These are phyloP conservation scores for Phanerochaete sordida DNA, from an alignment of 768 basidiomycete species.

Conservation along the genomic window DNA sequence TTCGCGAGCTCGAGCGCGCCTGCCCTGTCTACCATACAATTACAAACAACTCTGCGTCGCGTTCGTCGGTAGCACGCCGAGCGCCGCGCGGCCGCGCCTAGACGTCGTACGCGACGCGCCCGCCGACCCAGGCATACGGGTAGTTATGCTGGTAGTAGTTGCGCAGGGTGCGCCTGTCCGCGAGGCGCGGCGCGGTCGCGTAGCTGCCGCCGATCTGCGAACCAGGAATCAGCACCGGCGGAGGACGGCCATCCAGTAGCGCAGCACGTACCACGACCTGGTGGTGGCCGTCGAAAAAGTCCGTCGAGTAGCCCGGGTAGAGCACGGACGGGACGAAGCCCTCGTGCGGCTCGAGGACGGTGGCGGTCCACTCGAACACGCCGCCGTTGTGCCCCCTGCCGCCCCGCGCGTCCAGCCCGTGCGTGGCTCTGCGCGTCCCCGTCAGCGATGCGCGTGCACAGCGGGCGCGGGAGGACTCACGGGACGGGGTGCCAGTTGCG, in stretches of 20 bases:
- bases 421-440: slow-evolving; percentile 53
- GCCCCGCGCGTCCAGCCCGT: slow-evolving; percentile 45
- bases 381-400: slow-evolving; percentile 86
- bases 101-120: slow-evolving; percentile 56
- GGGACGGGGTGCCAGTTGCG: slow-evolving; percentile 92
- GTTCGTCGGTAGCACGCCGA: too few species aligned
- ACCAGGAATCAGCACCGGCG: slow-evolving; percentile 2
- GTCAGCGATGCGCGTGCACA: background rate
- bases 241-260: background rate
- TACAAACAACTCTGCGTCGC: too few species aligned
- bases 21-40: too few species aligned
- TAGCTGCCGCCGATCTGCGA: slow-evolving; percentile 86
- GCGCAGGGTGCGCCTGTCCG: slow-evolving; percentile 69
- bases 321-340: slow-evolving; percentile 73
- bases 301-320: slow-evolving; percentile 90
- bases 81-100: too few species aligned
- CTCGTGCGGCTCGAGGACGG: slow-evolving; percentile 62
- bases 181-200: slow-evolving; percentile 78
- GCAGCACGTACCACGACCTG: slow-evolving; percentile 72
- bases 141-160: slow-evolving; percentile 96
- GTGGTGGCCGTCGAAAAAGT: slow-evolving; percentile 90
- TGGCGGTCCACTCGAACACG: slow-evolving; percentile 98
- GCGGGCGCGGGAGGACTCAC: slow-evolving; percentile 42
- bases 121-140: slow-evolving; percentile 85
- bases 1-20: too few species aligned